Evolutionary conservation across 495 filamentous ascomycete genomes (phyloP), one percentile per base, ranked within the genome.

Genomic region (Talaromyces ruber): DNA sequence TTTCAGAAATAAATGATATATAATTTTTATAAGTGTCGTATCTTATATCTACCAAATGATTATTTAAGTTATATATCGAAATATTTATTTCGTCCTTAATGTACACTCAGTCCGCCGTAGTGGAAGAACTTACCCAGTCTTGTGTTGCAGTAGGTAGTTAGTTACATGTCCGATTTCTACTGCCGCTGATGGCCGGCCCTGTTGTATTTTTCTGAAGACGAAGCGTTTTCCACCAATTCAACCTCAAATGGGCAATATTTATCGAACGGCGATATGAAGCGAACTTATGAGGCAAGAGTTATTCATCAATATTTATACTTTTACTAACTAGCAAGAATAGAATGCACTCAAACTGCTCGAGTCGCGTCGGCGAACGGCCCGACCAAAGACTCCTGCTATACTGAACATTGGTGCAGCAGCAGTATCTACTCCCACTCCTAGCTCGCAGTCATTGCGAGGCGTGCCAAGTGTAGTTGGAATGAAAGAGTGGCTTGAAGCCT

Each of bases 401-500:
- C 4, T 52, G 14, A 47, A 47, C 16, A 14, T 7, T 2, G 18
- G 7, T 8, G 50, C 3, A 52, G 50, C 50, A 26, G 21, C 50
- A 26, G 30, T 3, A 12, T 34, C 30, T 34, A 34, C 30, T 34
- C 54, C 54, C 9, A 11, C 32, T 32, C 18, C 25, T 9, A 22
- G 55, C 21, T 16, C 60, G 28, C 56, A 37, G 28, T 39, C 56
- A 21, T 22, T 60, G 12, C 66, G 56, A 61, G 71, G 70, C 2
- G 22, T 62, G 25, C 64, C 70, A 8, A 68, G 68, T 52, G 39
- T 72, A 16, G 53, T 61, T 12, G 68, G 68, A 3, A 72, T 74
- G 68, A 68, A 62, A 39, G 62, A 64, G 34, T 72, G 71, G 70
- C 63, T 74, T 22, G 62, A 65, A 30, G 8, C 39, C 8, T 61